Conservation (phyloP, 768 basidiomycete genomes). For the Amanita phalloides region DNA sequence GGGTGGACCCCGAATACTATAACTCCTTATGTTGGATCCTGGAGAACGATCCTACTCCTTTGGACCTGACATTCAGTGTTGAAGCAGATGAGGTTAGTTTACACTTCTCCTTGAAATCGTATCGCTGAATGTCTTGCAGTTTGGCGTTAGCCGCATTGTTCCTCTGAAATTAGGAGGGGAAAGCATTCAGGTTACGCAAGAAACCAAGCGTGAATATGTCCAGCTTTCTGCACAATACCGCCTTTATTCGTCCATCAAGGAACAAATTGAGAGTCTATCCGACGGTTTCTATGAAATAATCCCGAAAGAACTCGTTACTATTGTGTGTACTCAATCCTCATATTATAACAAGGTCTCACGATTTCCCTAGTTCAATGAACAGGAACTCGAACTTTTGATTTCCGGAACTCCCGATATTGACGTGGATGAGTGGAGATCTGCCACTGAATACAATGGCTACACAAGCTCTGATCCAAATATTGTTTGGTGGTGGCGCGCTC, state of each 20-base stretch:
- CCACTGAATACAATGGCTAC: slow-evolving; percentile 87
- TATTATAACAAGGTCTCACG: slow-evolving; percentile 7
- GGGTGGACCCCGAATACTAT: slow-evolving; percentile 98
- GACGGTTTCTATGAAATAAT: slow-evolving; percentile 96
- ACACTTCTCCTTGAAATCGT: slow-evolving; percentile 7
- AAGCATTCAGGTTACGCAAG: slow-evolving; percentile 80
- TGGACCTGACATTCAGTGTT: slow-evolving; percentile 90
- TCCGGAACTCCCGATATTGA: slow-evolving; percentile 98
- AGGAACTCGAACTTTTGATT: slow-evolving; percentile 88
- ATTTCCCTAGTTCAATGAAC: slow-evolving; percentile 71
- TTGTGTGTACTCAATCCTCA: slow-evolving; percentile 40
- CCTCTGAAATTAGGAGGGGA: slow-evolving; percentile 83
- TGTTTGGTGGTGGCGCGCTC: slow-evolving; percentile 98
- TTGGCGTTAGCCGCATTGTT: slow-evolving; percentile 84
- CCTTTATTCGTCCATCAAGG: slow-evolving; percentile 86
- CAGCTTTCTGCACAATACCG: slow-evolving; percentile 92
- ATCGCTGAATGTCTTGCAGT: slow-evolving; percentile 30
- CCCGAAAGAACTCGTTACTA: slow-evolving; percentile 89
- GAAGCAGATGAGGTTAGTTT: slow-evolving; percentile 83
- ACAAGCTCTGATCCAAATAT: slow-evolving; percentile 88
- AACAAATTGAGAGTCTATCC: slow-evolving; percentile 87
- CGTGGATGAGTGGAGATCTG: slow-evolving; percentile 93
- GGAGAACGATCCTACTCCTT: slow-evolving; percentile 81
- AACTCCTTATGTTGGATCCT: slow-evolving; percentile 97
- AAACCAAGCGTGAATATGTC: slow-evolving; percentile 95